Evolutionary conservation across 805 yeast genomes (phyloP).

Genomic region (Teunomyces gatunensis): DNA sequence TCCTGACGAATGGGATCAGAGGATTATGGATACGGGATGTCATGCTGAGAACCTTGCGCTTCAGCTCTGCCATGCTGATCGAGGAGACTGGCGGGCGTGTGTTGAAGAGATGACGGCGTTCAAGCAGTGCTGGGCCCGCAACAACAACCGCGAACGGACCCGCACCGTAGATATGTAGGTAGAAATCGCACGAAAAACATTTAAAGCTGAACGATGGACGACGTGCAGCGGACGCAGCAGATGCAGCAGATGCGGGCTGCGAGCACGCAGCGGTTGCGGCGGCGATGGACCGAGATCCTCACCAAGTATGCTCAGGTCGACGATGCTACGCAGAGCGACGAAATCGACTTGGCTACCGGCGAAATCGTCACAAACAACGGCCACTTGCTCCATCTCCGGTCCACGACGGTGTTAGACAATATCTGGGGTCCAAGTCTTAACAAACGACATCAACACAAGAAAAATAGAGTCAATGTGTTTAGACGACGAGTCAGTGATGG

Average conservation of each 20-base stretch:
- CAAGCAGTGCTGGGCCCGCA: conserved; percentile 58
- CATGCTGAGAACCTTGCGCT: conserved; percentile 38
- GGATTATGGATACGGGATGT: conserved; percentile 45
- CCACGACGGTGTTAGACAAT: neutral
- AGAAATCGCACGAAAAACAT: conserved; percentile 6
- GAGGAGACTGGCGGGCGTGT: conserved; percentile 43
- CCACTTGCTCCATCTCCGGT: conserved; percentile 51
- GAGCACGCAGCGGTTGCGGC: conserved; percentile 25
- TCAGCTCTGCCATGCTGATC: conserved; percentile 46
- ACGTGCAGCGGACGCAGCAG: conserved; percentile 11
- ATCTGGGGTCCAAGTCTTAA: too few species aligned
- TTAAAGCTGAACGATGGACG: conserved; percentile 11
- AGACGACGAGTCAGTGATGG: conserved; percentile 7
- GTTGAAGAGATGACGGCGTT: conserved; percentile 52
- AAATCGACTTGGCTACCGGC: conserved; percentile 65
- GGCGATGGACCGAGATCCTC: conserved; percentile 52
- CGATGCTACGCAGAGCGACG: conserved; percentile 55
- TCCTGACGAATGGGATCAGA: conserved; percentile 48
- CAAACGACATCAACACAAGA: neutral
- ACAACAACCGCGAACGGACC: conserved; percentile 54
- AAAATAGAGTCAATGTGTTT: too few species aligned
- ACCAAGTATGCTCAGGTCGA: conserved; percentile 48
- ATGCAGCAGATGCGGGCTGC: conserved; percentile 25
- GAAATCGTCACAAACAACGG: conserved; percentile 65
- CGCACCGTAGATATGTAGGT: conserved; percentile 29